phyloP scores from a whole-genome alignment of 2,329 filamentous ascomycete species.

The Pseudogymnoascus verrucosus region DNA sequence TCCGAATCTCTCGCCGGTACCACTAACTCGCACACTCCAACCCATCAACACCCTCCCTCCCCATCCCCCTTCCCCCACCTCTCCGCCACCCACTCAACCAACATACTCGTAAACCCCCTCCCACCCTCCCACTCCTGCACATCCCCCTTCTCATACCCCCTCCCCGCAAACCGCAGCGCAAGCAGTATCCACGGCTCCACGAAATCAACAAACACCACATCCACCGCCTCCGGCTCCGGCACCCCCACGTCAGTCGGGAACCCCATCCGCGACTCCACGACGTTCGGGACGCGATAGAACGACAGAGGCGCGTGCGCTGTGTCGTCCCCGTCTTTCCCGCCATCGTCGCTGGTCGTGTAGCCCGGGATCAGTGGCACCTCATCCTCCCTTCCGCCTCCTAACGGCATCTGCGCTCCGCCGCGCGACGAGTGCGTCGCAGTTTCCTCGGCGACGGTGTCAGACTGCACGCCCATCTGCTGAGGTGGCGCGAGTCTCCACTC shows the following conservation, averaged over 20 bases:
- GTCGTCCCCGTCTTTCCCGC: constrained; percentile 79
- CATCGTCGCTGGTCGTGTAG: constrained; percentile 84
- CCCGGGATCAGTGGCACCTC: constrained; percentile 49
- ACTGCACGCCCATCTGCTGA: constrained; percentile 23
- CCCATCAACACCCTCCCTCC: neutral
- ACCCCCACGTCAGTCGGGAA: constrained; percentile 41
- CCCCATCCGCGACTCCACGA: constrained; percentile 59
- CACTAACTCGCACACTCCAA: neutral
- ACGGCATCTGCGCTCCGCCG: constrained; percentile 28
- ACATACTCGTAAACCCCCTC: constrained; percentile 46
- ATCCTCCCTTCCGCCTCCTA: constrained; percentile 22
- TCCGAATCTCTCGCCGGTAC: neutral
- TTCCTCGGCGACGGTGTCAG: constrained; percentile 11
- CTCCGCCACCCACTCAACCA: constrained; percentile 49
- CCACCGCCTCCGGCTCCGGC: constrained; percentile 63
- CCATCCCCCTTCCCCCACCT: constrained; percentile 39
- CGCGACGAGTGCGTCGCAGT: neutral
- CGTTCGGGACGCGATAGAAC: constrained; percentile 76
- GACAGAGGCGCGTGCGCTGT: constrained; percentile 69
- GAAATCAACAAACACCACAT: constrained; percentile 88
- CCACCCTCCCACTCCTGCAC: constrained; percentile 43
- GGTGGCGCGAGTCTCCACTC: constrained; percentile 20
- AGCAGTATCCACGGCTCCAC: constrained; percentile 73
- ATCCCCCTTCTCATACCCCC: constrained; percentile 40
- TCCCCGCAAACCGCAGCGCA: constrained; percentile 57